These are phyloP conservation scores for Naganishia sp. DNA, from an alignment of 1,284 basidiomycete species.

Conservation along the genomic window DNA sequence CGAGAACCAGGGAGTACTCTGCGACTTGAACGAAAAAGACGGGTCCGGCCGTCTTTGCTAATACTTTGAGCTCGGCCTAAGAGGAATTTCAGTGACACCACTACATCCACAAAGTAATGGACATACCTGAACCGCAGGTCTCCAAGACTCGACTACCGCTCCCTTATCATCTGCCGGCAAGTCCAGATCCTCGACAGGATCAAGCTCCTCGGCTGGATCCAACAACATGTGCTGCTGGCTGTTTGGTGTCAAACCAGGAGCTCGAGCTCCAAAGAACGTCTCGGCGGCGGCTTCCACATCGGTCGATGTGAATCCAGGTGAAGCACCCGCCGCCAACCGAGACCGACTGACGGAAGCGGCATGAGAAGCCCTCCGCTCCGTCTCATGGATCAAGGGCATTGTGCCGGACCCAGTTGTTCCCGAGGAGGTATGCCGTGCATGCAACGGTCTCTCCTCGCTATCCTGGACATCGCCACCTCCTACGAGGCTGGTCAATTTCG, in stretches of 20 bases:
- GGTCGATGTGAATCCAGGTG: slow-evolving; percentile 11
- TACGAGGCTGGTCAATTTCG: slow-evolving; percentile 31
- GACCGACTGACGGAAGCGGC: slow-evolving; percentile 9
- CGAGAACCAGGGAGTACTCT: slow-evolving; percentile 54
- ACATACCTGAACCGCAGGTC: slow-evolving; percentile 43
- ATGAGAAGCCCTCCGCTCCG: slow-evolving; percentile 1
- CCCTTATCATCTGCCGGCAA: slow-evolving; percentile 46
- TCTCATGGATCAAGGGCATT: slow-evolving; percentile 6
- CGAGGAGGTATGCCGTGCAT: slow-evolving; percentile 11
- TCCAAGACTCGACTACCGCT: slow-evolving; percentile 40
- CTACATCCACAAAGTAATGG: not conserved
- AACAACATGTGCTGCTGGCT: slow-evolving; percentile 39
- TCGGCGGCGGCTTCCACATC: slow-evolving; percentile 23
- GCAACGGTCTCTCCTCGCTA: slow-evolving; percentile 3
- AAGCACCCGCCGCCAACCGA: slow-evolving; percentile 16
- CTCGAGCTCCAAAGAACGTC: slow-evolving; percentile 10
- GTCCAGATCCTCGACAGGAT: slow-evolving; percentile 46
- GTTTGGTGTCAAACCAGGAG: slow-evolving; percentile 3
- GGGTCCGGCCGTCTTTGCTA: slow-evolving; percentile 46
- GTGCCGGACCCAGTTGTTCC: slow-evolving; percentile 2
- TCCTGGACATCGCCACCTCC: slow-evolving; percentile 26
- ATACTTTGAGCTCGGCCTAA: slow-evolving; percentile 47
- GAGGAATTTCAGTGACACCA: not conserved
- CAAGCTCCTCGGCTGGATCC: slow-evolving; percentile 52
- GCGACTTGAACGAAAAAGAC: slow-evolving; percentile 53